phyloP scores from a whole-genome alignment of 768 basidiomycete species.

The Collybiopsis confluens region DNA sequence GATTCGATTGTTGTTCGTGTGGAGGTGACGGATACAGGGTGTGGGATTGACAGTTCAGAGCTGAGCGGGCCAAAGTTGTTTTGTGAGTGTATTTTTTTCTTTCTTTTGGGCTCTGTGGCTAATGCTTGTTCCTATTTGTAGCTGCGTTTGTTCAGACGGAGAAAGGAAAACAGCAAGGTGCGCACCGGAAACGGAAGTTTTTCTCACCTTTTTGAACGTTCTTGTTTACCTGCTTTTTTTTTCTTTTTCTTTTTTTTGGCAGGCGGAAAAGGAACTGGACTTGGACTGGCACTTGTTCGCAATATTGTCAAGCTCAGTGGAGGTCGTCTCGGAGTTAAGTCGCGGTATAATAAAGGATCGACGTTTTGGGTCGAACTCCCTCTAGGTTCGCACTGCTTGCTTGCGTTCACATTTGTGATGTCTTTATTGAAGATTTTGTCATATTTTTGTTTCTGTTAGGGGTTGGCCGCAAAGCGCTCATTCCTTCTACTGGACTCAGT shows the following conservation, averaged over 20 bases:
- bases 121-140: conserved; percentile 13
- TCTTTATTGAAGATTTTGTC: too few relatives aligned
- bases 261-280: conserved; percentile 40
- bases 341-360: conserved; percentile 52
- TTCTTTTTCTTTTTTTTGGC: conserved; percentile 21
- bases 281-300: conserved; percentile 50
- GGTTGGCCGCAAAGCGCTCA: conserved; percentile 13
- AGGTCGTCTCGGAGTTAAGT: conserved; percentile 47
- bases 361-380: conserved; percentile 74
- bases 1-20: conserved; percentile 58
- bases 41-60: conserved; percentile 56
- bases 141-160: conserved; percentile 17
- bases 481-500: conserved; percentile 2
- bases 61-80: conserved; percentile 57
- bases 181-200: too few relatives aligned
- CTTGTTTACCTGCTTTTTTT: conserved; percentile 11
- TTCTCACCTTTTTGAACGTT: not conserved
- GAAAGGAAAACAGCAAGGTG: conserved; percentile 6
- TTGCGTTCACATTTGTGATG: conserved; percentile 16
- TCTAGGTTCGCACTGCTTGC: conserved; percentile 29
- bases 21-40: conserved; percentile 66
- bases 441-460: too few relatives aligned
- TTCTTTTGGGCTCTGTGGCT: not conserved
- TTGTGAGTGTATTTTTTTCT: conserved; percentile 31
- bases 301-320: conserved; percentile 55